phyloP scores from a whole-genome alignment of 2,329 filamentous ascomycete species.

The Diatrype stigma region DNA sequence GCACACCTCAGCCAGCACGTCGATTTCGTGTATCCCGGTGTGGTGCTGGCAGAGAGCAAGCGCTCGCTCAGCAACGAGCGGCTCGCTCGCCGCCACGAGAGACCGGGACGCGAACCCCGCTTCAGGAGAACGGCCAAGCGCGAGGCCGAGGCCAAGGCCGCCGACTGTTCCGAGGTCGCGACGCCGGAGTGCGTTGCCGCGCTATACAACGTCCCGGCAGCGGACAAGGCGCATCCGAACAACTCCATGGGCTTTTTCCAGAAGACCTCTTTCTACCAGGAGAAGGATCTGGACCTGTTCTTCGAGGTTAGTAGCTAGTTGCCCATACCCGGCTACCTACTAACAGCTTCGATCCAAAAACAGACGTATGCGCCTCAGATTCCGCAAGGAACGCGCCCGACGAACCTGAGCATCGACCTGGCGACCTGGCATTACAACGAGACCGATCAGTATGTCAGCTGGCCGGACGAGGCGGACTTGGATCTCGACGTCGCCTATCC shows the following conservation, averaged over 20 bases:
- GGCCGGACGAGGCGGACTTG: slow-evolving; percentile 5
- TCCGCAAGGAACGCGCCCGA: slow-evolving; percentile 5
- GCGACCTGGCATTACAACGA: slow-evolving; percentile 5
- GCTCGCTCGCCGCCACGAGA: too few species aligned
- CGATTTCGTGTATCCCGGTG: too few species aligned
- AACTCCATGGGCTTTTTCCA: slow-evolving; percentile 7
- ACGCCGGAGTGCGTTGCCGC: slow-evolving; percentile 6
- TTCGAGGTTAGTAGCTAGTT: not conserved
- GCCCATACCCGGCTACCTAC: too few species aligned
- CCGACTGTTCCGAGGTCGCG: not conserved
- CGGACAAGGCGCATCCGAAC: slow-evolving; percentile 5
- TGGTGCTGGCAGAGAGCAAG: not conserved
- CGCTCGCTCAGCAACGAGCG: too few species aligned
- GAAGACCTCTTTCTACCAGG: slow-evolving; percentile 7
- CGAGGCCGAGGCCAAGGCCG: not conserved
- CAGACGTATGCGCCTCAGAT: slow-evolving; percentile 5
- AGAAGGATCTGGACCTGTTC: slow-evolving; percentile 5
- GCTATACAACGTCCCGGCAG: slow-evolving; percentile 3
- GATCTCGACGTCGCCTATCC: slow-evolving; percentile 20
- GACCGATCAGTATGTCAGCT: slow-evolving; percentile 1
- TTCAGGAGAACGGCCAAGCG: not conserved
- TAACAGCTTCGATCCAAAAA: too few species aligned
- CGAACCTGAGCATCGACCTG: slow-evolving; percentile 7
- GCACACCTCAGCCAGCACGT: too few species aligned
- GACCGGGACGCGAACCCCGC: not conserved